Evolutionary conservation across 2,329 filamentous ascomycete genomes (phyloP), one percentile per base, ranked within the genome.

Genomic region (Fusarium sp.): DNA sequence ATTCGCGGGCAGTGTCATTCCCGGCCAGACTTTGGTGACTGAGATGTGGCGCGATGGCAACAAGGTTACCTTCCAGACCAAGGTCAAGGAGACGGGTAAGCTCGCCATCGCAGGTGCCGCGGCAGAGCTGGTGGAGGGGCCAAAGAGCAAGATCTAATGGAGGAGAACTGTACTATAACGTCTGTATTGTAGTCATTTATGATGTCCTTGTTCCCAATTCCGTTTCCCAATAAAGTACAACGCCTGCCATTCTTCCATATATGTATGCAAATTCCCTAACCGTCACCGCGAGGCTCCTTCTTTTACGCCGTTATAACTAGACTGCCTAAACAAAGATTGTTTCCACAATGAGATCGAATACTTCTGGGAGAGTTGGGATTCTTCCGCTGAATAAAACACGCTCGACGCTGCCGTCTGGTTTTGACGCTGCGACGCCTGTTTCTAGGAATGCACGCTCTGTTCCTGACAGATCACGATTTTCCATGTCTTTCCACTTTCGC

Each of bases 21-120:
- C 94, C 0, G 95, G 95, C 16, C 93, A 98, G 89, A 97, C 94
- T n/a, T 88, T 98, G 66, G 89, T 94, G 72, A 97, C 95, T 8
- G 95, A 97, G 88, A 96, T 97, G 94, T 98, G 95, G 95, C 95
- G 93, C 86, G 94, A 97, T 79, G 92, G 92, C 58, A 89, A 89
- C 79, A 92, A 90, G 81, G 89, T 98, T 65, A 85, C 95, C 73
- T 98, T 97, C 89, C 94, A 97, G 88, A 90, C 91, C 65, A 95
- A 92, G 84, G 94, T 98, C 74, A 95, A 95, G 86, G 95, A 98
- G 89, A 98, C 95, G 64, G 95, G 95, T 79, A 97, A 97, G 89
- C 86, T 94, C 78, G 94, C 93, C 70, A 97, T 98, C 82, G 91
- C 91, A 30, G 94, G 93, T 23, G 95, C 92, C 7, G 95, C 93